Base-by-base conservation (phyloP, 768 basidiomycete genomes). In the Mycena olivaceomarginata region DNA sequence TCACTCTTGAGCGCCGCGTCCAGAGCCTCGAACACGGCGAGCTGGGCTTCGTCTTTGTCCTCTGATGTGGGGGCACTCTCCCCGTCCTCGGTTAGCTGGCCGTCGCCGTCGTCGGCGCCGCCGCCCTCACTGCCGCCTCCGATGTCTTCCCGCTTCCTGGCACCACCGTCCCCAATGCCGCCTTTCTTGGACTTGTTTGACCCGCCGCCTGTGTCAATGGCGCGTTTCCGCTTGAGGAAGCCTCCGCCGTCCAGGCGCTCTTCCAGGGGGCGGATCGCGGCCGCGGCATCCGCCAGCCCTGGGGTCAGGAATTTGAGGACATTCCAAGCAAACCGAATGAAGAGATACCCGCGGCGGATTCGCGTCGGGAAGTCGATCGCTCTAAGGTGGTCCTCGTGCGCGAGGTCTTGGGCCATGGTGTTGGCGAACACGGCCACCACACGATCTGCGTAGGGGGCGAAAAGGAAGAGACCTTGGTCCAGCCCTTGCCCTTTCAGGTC, bases 261-360 rank as follows among this genome's bases (percentile, higher is more conserved):
- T 53, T n/a, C 51, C 18, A 18, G 31, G 20, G 51, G 20, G 20
- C 51, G 39, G 16, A 71, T 40, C 18, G 4, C 46, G 6, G 37
- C 60, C 18, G 70, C 70, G 13, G 70, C 62, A 20, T 6, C 8
- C 31, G 20, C 37, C 37, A 71, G n/a, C n/a, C 62, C 70, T n/a
- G 62, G 45, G 31, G 31, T 9, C 45, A 15, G 22, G 22, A 72
- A 65, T 2, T 59, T 67, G 57, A 74, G 51, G 10, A 68, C 20
- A 9, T 41, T 62, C 57, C 57, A 74, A 1, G 59, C 66, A 31
- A 74, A 74, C 1, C 59, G 57, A 4, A 68, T 20, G 39, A 67
- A 74, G 4, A 74, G 73, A 43, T 67, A 74, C 0, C 65, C 66
- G 2, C 66, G 67, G 4, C 20, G 66, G 37, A 74, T 68, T 16